Evolutionary conservation across 139 green algal species (phyloP), one percentile per base, ranked within the genome.

Genomic region (Nannochloris sp.): DNA sequence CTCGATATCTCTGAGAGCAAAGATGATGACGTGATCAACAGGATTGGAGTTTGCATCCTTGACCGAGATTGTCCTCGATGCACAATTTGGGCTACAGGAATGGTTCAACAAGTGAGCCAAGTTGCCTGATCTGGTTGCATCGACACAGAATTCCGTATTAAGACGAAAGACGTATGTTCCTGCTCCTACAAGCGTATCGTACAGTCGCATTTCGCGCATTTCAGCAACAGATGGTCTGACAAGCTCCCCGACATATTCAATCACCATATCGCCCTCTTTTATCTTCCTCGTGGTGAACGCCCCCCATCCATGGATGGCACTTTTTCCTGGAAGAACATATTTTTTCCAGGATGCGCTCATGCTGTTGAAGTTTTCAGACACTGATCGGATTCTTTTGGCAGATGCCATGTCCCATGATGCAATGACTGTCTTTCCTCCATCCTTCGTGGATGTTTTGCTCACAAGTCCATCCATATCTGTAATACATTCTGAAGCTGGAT

Each of bases 101-200:
- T 97, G 90, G 80, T 97, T 97, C 55, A 97, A 80, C 48, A 97
- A 78, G 77, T 92, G 85, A 4, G 83, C 85, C 57, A 91, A 75
- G 66, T 85, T 90, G 63, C 85, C 90, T 49, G 71, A 64, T 4
- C 74, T 62, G 1, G 85, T 91, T 48, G 85, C 84, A 56, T 91
- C 85, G 17, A 91, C 79, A 62, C 64, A 69, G 23, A 60, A 45
- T 16, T 66, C 40, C 10, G 67, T 63, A 53, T 79, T 72, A 17
- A 91, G 67, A 28, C 63, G 43, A 71, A 97, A 96, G 29, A 97
- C 84, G 62, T 95, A 95, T 10, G 87, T 95, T 49, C 87, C 90
- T 25, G 80, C 83, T 2, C 90, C 90, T 49, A 96, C 82, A 50
- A 89, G 48, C 37, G 30, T 48, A 73, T 96, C 64, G 61, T 96